Evolutionary conservation across 2,329 filamentous ascomycete species (phyloP), one percentile per base, ranked within the genome.

Genomic region (Colletotrichum liriopes): DNA sequence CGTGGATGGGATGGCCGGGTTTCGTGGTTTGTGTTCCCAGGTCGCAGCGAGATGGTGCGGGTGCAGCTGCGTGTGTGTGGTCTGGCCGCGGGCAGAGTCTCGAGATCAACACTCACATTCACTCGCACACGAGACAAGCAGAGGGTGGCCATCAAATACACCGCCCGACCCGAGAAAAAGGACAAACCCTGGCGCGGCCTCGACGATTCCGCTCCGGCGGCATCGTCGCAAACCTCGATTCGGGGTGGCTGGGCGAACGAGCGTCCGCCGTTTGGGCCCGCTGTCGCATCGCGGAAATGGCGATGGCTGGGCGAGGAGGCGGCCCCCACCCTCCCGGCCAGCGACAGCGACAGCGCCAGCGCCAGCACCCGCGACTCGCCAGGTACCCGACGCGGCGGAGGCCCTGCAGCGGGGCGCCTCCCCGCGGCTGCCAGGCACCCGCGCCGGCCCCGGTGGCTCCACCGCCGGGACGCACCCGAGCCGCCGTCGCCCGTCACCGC

Each of bases 221-320:
- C 18, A 52, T 52, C 14, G 49, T 32, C 5, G 16, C 16, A 51
- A 14, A 12, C 14, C 26, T 32, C 26, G 26, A 11, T 51, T 51
- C 14, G 23, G 2, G 62, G 62, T 55, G 67, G 62, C 55, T 70
- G 67, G 67, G 54, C 39, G 43, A 70, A 20, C 35, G 16, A 20
- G 39, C 32, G 43, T 3, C n/a, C 16, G 39, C n/a, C 35, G 8
- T 37, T 37, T 37, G 35, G 8, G 5, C 35, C 35, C 35, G 5
- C 35, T 37, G 35, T 37, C 35, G 35, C 35, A 37, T 37, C 35
- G 35, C 35, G 11, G n/a, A 71, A 71, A 71, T 71, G 55, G 18
- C 67, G 62, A 71, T 71, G 67, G 67, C 67, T 71, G 67, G 67
- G 63, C 29, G 20, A 23, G 29, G 20, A 47, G 11, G 23, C 9